Percentiles rank a stretch among this genome's conserved stretches.
Conservation (phyloP, 2,329 filamentous ascomycete species). For the Thyridium curvatum region DNA sequence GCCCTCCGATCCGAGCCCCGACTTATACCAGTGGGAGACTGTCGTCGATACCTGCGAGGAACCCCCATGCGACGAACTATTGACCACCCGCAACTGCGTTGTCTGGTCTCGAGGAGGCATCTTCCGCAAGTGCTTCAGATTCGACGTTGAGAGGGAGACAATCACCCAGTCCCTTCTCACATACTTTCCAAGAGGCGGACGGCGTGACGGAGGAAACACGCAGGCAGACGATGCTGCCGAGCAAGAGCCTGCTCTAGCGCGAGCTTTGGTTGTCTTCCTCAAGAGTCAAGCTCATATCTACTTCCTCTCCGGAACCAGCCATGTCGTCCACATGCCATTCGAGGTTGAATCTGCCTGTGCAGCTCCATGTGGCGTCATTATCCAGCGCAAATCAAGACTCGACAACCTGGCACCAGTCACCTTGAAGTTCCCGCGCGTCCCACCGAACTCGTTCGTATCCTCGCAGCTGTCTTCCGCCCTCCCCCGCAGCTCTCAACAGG, state of each 20-base stretch:
- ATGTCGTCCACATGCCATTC: constrained; percentile 90
- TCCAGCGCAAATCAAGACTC: constrained; percentile 68
- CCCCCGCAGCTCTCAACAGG: constrained; percentile 38
- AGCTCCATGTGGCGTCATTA: constrained; percentile 73
- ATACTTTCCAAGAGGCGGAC: constrained; percentile 53
- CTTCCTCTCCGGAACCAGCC: constrained; percentile 79
- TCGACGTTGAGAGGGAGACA: constrained; percentile 79
- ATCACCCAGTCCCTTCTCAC: constrained; percentile 84
- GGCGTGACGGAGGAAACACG: constrained; percentile 30
- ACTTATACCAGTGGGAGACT: constrained; percentile 72
- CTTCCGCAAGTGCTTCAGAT: constrained; percentile 79
- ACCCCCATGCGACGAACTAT: constrained; percentile 58
- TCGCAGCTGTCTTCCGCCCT: constrained; percentile 55
- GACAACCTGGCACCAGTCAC: constrained; percentile 44
- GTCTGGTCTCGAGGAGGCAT: constrained; percentile 85
- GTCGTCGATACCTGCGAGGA: constrained; percentile 31
- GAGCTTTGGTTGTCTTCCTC: constrained; percentile 83
- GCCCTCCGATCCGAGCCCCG: constrained; percentile 55
- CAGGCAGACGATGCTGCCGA: constrained; percentile 4
- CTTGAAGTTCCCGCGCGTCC: constrained; percentile 54
- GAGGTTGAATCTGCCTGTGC: constrained; percentile 85
- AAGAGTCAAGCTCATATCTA: constrained; percentile 91
- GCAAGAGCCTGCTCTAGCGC: constrained; percentile 30
- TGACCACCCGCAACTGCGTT: constrained; percentile 69
- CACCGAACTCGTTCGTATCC: constrained; percentile 78